Conservation (phyloP, 305 asterid species). For the Solanum chacoense region DNA sequence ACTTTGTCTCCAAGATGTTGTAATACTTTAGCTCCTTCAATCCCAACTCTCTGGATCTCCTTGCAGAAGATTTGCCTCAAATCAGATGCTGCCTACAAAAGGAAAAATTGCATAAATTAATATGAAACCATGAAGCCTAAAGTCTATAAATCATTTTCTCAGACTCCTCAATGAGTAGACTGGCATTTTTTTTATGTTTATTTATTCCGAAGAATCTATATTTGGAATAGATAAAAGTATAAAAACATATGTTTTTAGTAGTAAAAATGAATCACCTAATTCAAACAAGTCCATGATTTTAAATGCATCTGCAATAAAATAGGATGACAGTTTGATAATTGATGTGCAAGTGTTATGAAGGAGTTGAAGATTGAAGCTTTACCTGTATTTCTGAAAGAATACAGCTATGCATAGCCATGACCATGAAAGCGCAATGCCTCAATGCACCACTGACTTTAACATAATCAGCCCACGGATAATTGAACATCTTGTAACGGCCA, state of each 20-base stretch:
- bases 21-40: slow-evolving; percentile 66
- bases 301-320: neutral
- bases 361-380: neutral
- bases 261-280: neutral
- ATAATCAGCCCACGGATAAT: slow-evolving; percentile 72
- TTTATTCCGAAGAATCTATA: neutral
- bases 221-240: neutral
- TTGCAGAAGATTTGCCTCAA: slow-evolving; percentile 56
- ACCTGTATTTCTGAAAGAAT: slow-evolving; percentile 97
- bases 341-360: neutral
- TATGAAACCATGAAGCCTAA: slow-evolving; percentile 63
- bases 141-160: neutral
- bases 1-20: slow-evolving; percentile 66
- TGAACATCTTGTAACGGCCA: slow-evolving; percentile 78
- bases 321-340: neutral
- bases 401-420: slow-evolving; percentile 94
- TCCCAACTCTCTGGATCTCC: slow-evolving; percentile 66
- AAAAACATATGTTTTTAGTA: neutral
- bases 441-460: slow-evolving; percentile 86
- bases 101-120: neutral
- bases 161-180: neutral
- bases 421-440: slow-evolving; percentile 92
- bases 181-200: neutral
- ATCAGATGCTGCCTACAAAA: slow-evolving; percentile 69
- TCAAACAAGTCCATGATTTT: neutral